Evolutionary conservation across 257 asterid species (phyloP).

Genomic region (Solanum pimpinellifolium): DNA sequence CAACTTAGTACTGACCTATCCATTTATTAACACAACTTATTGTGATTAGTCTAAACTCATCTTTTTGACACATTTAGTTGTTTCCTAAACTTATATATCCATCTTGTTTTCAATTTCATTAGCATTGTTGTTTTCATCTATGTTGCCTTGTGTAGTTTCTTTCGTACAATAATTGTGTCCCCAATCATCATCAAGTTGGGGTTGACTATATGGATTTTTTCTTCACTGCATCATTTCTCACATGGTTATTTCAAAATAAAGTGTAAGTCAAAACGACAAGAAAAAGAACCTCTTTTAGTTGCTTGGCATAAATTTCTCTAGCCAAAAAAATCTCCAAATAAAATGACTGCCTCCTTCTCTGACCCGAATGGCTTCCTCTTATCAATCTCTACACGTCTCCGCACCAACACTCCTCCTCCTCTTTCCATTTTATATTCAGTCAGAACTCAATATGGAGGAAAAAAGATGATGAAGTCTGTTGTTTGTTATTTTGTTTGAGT

Average conservation of each 20-base stretch:
- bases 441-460: neutral
- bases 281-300: slow-evolving; percentile 39
- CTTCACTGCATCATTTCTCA: neutral
- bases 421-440: slow-evolving; percentile 5
- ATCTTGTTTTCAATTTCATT: neutral
- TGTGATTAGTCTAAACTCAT: neutral
- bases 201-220: neutral
- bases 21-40: neutral
- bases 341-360: slow-evolving; percentile 64
- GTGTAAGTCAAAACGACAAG: neutral
- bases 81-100: neutral
- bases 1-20: neutral
- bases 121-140: neutral
- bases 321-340: slow-evolving; percentile 73
- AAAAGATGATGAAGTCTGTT: neutral
- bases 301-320: slow-evolving; percentile 54
- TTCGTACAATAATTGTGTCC: neutral
- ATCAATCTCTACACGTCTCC: slow-evolving; percentile 81
- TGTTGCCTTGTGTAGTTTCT: neutral
- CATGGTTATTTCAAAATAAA: neutral
- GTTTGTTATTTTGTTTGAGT: neutral
- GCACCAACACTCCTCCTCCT: slow-evolving; percentile 59
- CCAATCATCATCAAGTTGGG: neutral
- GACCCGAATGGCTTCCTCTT: slow-evolving; percentile 67
- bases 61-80: neutral